phyloP scores from a whole-genome alignment of 495 filamentous ascomycete species.

The Tuber magnatum region DNA sequence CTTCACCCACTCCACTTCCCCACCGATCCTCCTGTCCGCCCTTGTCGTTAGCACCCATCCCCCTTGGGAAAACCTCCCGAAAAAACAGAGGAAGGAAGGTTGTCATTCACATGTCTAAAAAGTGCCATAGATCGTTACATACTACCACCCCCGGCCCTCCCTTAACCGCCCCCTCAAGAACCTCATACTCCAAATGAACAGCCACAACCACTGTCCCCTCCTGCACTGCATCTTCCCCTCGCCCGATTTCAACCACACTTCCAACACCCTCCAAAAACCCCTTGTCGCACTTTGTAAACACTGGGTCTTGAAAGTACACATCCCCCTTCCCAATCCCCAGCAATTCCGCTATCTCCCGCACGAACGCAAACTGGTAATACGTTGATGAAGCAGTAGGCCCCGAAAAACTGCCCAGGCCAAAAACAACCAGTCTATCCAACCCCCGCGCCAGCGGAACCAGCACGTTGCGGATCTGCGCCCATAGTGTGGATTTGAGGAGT shows the following conservation, averaged over 20 bases:
- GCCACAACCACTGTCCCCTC: constrained; percentile 24
- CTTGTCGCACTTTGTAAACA: constrained; percentile 19
- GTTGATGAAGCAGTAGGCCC: constrained; percentile 15
- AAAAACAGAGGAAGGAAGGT: background rate
- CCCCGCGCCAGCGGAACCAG: background rate
- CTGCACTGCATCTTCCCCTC: constrained; percentile 15
- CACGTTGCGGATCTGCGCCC: constrained; percentile 7
- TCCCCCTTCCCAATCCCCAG: background rate
- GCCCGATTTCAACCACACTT: background rate
- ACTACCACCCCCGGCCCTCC: constrained; percentile 18
- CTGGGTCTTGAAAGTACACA: constrained; percentile 29
- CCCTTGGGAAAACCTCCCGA: background rate
- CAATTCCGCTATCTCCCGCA: constrained; percentile 11
- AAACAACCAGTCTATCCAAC: constrained; percentile 10
- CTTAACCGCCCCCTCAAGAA: constrained; percentile 10
- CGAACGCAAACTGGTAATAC: constrained; percentile 22
- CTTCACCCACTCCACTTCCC: constrained; percentile 11
- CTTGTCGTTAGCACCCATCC: background rate
- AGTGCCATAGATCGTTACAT: constrained; percentile 31
- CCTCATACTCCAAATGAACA: constrained; percentile 36
- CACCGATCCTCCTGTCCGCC: constrained; percentile 15
- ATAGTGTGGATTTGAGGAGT: background rate
- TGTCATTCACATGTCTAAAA: constrained; percentile 31
- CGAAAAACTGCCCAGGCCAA: constrained; percentile 25
- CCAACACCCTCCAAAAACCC: constrained; percentile 15